Evolutionary conservation across 2,329 filamentous ascomycete species (phyloP).

Genomic region (Pestalotiopsis sp.): DNA sequence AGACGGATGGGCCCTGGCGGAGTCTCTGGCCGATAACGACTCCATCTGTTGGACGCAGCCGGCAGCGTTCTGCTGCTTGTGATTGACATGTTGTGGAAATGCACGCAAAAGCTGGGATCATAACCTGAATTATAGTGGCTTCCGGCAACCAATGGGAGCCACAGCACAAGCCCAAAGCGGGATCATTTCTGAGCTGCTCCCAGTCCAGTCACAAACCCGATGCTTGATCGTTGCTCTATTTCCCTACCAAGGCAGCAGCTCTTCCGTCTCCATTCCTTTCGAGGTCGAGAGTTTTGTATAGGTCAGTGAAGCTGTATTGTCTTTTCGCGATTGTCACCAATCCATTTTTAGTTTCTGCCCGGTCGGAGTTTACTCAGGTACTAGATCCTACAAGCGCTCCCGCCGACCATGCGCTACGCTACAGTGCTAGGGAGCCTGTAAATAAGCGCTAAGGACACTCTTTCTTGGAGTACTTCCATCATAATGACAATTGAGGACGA

Average conservation of each 20-base stretch:
- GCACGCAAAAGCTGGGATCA: not conserved
- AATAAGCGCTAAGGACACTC: not conserved
- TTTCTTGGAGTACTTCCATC: not conserved
- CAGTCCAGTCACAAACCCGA: no score
- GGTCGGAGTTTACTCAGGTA: no score
- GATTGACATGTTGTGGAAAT: not conserved
- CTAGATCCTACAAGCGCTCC: no score
- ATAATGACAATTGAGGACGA: not conserved
- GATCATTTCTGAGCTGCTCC: not conserved
- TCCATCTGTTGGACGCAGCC: not conserved
- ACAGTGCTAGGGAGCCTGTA: not conserved
- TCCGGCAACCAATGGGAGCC: not conserved
- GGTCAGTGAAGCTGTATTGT: no score
- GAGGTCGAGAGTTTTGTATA: no score
- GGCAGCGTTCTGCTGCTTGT: no score
- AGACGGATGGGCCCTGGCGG: not conserved
- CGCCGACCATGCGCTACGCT: not conserved
- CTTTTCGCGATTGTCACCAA: no score
- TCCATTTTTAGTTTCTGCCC: no score
- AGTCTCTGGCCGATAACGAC: no score
- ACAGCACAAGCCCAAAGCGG: not conserved
- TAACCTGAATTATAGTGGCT: not conserved
- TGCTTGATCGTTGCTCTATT: no score
- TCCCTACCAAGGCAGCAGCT: not conserved
- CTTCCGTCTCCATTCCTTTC: not conserved